A percentile compares a stretch with the other conserved stretches of the same genome.
Evolutionary conservation across 306 rosid genomes (phyloP).

Genomic region (Carpinus viminea): DNA sequence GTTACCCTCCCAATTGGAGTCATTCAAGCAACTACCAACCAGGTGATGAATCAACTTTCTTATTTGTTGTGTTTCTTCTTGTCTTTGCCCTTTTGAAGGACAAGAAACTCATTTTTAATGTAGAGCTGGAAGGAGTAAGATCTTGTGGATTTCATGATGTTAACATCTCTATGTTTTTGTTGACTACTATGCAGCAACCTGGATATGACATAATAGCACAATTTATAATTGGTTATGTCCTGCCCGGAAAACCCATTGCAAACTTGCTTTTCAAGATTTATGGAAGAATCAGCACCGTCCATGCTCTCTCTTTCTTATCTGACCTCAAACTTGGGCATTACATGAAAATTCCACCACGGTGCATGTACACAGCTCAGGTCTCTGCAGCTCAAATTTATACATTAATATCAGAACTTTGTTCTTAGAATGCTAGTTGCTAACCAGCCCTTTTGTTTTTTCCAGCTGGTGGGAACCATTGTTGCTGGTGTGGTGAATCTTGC

Average conservation of each 20-base stretch:
- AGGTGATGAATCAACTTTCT: constrained; percentile 44
- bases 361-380: constrained; percentile 97
- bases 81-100: not conserved
- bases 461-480: constrained; percentile 91
- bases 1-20: constrained; percentile 97
- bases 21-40: constrained; percentile 98
- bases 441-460: constrained; percentile 7
- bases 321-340: constrained; percentile 98
- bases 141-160: constrained; percentile 7
- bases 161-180: constrained; percentile 12
- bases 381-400: constrained; percentile 16
- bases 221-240: constrained; percentile 86
- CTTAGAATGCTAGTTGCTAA: not conserved
- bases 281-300: constrained; percentile 95
- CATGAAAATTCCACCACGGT: constrained; percentile 97
- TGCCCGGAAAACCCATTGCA: constrained; percentile 97
- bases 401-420: not conserved
- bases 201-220: constrained; percentile 98
- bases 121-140: constrained; percentile 4
- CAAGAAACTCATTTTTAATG: constrained; percentile 2
- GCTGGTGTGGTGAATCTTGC: constrained; percentile 77
- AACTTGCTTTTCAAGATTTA: constrained; percentile 91
- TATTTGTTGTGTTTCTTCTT: not conserved
- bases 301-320: constrained; percentile 91
- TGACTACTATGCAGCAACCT: constrained; percentile 76